Evolutionary conservation across 2,329 filamentous ascomycete genomes (phyloP).

Genomic region (Pestalotiopsis sp.): DNA sequence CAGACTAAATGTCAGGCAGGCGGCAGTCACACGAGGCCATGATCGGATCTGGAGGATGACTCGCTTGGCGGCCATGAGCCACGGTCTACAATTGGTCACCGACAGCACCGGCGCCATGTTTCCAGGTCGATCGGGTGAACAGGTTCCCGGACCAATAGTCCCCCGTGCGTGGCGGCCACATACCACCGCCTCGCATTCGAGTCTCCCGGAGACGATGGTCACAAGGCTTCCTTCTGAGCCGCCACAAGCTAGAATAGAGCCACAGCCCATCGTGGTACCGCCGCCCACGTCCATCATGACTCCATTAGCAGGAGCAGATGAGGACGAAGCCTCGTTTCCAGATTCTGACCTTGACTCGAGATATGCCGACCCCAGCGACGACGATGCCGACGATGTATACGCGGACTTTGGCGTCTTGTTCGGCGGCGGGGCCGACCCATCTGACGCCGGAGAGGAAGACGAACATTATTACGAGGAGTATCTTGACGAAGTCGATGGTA

Average conservation of each 20-base stretch:
- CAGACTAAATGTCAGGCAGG: slow-evolving; percentile 47
- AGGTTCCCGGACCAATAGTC: slow-evolving; percentile 17
- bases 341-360: slow-evolving; percentile 46
- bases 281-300: slow-evolving; percentile 18
- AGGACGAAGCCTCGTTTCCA: slow-evolving; percentile 50
- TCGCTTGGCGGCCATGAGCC: slow-evolving; percentile 35
- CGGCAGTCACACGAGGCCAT: slow-evolving; percentile 33
- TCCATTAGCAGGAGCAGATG: slow-evolving; percentile 36
- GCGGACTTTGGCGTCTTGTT: slow-evolving; percentile 58
- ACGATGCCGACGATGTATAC: slow-evolving; percentile 54
- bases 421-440: slow-evolving; percentile 27
- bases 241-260: neutral
- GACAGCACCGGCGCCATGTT: slow-evolving; percentile 31
- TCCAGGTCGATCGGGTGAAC: slow-evolving; percentile 22
- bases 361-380: slow-evolving; percentile 41
- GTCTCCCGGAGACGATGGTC: neutral
- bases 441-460: slow-evolving; percentile 27
- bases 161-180: slow-evolving; percentile 29
- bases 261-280: neutral
- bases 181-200: slow-evolving; percentile 22
- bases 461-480: slow-evolving; percentile 55
- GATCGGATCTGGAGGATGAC: slow-evolving; percentile 34
- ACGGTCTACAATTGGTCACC: slow-evolving; percentile 35
- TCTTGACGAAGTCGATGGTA: slow-evolving; percentile 58
- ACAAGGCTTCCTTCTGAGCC: neutral